Evolutionary conservation across 805 yeast genomes (phyloP).

Genomic region (Yamadazyma sp.): DNA sequence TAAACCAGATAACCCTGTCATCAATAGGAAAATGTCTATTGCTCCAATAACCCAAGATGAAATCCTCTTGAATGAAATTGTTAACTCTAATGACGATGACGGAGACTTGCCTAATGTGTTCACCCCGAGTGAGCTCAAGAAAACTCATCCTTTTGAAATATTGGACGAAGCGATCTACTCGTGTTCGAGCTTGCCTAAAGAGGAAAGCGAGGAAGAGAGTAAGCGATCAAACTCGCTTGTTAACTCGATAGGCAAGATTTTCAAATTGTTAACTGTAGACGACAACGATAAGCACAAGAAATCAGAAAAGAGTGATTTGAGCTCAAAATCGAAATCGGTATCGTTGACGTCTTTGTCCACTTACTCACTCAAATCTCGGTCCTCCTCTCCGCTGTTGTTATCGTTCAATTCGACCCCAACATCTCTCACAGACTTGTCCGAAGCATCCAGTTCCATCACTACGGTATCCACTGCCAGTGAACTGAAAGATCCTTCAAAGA

Average conservation of each 20-base stretch:
- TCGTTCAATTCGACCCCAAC: slow-evolving; percentile 39
- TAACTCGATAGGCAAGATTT: slow-evolving; percentile 34
- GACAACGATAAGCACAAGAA: slow-evolving; percentile 14
- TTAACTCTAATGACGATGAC: slow-evolving; percentile 3
- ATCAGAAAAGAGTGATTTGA: slow-evolving; percentile 5
- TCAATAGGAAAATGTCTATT: slow-evolving; percentile 51
- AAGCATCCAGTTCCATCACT: slow-evolving; percentile 29
- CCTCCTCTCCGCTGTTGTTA: slow-evolving; percentile 39
- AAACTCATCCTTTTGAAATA: slow-evolving; percentile 61
- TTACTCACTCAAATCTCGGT: slow-evolving; percentile 27
- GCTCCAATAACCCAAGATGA: slow-evolving; percentile 27
- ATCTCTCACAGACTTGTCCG: slow-evolving; percentile 35
- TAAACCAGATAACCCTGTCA: slow-evolving; percentile 39
- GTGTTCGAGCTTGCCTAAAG: slow-evolving; percentile 24
- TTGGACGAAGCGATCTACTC: slow-evolving; percentile 65
- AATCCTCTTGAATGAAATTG: not conserved
- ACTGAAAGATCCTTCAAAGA: slow-evolving; percentile 31
- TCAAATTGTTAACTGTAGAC: slow-evolving; percentile 37
- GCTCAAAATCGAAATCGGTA: slow-evolving; percentile 26
- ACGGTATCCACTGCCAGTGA: not conserved
- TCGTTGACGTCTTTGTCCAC: slow-evolving; percentile 40
- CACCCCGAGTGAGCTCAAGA: slow-evolving; percentile 38
- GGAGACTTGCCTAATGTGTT: slow-evolving; percentile 12
- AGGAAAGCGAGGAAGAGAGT: slow-evolving; percentile 10
- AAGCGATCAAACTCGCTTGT: slow-evolving; percentile 26